Evolutionary conservation across 1,284 basidiomycete genomes (phyloP).

Genomic region (Trichosporon sp.): DNA sequence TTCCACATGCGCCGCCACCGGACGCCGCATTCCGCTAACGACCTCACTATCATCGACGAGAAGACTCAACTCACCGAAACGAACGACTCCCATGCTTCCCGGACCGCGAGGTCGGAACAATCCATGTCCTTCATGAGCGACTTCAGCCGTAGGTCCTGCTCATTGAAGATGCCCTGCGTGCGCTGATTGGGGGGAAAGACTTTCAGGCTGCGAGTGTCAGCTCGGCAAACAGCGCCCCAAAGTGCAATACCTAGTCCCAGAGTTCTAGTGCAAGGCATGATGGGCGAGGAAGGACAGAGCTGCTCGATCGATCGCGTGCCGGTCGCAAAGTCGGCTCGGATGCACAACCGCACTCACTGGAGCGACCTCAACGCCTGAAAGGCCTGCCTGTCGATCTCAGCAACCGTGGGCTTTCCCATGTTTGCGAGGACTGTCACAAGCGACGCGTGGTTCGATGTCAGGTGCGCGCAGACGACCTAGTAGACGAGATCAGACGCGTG

Average conservation of each 20-base stretch:
- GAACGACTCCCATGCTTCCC: slow-evolving; percentile 29
- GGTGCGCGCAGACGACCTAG: not conserved
- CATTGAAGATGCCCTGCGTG: slow-evolving; percentile 14
- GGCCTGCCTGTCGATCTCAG: not conserved
- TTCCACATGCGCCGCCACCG: not conserved
- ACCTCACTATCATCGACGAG: not conserved
- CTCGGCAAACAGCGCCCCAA: not conserved
- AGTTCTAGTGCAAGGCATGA: not conserved
- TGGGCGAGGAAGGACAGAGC: not conserved
- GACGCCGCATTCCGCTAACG: not conserved
- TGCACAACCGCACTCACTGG: not conserved
- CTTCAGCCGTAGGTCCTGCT: slow-evolving; percentile 27
- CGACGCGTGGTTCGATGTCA: not conserved
- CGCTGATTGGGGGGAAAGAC: slow-evolving; percentile 13
- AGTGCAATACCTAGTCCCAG: not conserved
- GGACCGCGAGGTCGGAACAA: not conserved
- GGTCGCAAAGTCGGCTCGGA: not conserved
- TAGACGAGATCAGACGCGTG: not conserved
- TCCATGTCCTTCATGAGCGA: slow-evolving; percentile 23
- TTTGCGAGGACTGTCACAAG: not conserved
- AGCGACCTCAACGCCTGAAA: slow-evolving; percentile 15
- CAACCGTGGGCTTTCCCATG: slow-evolving; percentile 9
- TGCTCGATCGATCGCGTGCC: not conserved
- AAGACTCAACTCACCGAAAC: slow-evolving; percentile 20
- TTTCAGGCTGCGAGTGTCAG: not conserved